Conservation (phyloP, 495 filamentous ascomycete genomes). For the Xylaria grammica region DNA sequence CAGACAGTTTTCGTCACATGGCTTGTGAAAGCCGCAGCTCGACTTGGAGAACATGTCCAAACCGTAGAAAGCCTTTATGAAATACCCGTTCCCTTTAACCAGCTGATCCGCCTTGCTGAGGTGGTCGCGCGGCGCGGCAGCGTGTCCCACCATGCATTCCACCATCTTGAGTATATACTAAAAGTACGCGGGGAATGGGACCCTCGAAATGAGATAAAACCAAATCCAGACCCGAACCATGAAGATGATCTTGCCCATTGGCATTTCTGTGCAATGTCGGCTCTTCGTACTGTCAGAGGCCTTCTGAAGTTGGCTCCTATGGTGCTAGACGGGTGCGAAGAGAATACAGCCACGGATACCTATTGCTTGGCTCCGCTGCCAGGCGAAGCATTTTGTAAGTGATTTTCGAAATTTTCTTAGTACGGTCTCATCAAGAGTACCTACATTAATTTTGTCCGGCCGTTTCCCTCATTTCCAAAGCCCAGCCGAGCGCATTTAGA, state of each 20-base stretch:
- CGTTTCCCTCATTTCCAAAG: too few relatives aligned
- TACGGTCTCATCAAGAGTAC: too few relatives aligned
- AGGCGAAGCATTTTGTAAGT: constrained; percentile 10
- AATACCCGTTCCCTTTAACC: not conserved
- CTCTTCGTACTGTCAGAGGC: not conserved
- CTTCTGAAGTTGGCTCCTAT: not conserved
- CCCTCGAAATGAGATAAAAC: not conserved
- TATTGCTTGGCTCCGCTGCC: not conserved
- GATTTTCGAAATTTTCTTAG: not conserved
- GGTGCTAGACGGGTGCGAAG: not conserved
- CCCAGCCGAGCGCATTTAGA: not conserved
- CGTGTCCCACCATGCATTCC: not conserved
- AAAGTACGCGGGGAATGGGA: not conserved
- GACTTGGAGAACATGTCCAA: not conserved
- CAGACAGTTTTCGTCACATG: constrained; percentile 4
- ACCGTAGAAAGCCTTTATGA: not conserved
- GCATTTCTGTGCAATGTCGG: not conserved
- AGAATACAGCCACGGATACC: not conserved
- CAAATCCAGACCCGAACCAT: not conserved
- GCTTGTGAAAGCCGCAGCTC: not conserved
- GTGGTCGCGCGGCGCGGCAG: not conserved
- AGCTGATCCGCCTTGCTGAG: not conserved
- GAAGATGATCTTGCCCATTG: not conserved
- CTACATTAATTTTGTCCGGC: too few relatives aligned
- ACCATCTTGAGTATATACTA: not conserved